These are phyloP conservation scores for Fusarium piperis DNA, from an alignment of 2,329 filamentous ascomycete species.

Conservation along the genomic window DNA sequence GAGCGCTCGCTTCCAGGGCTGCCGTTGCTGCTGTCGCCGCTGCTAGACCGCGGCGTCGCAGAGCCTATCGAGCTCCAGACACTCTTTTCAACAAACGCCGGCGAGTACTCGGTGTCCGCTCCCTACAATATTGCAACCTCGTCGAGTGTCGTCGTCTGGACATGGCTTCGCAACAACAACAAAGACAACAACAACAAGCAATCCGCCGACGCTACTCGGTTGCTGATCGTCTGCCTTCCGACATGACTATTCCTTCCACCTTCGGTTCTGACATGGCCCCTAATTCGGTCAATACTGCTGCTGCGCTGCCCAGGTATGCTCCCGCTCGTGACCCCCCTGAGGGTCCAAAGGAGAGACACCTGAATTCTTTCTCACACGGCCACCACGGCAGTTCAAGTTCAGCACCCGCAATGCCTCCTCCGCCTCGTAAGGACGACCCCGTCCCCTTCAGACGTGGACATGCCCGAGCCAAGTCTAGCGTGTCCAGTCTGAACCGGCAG, in stretches of 20 bases:
- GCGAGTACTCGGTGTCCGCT: slow-evolving; percentile 46
- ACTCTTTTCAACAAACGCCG: slow-evolving; percentile 48
- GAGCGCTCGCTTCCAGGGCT: slow-evolving; percentile 56
- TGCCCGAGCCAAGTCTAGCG: slow-evolving; percentile 62
- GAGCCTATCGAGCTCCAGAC: slow-evolving; percentile 49
- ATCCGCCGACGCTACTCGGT: slow-evolving; percentile 53
- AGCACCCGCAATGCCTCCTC: slow-evolving; percentile 46
- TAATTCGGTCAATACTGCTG: slow-evolving; percentile 9
- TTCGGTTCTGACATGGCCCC: slow-evolving; percentile 30
- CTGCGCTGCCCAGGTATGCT: slow-evolving; percentile 18
- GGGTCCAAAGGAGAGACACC: slow-evolving; percentile 18
- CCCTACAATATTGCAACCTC: slow-evolving; percentile 38
- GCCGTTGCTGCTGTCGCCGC: slow-evolving; percentile 51
- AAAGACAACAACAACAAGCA: slow-evolving; percentile 40
- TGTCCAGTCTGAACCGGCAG: slow-evolving; percentile 55
- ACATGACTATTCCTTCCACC: slow-evolving; percentile 37
- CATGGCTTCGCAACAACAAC: slow-evolving; percentile 46
- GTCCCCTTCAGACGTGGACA: slow-evolving; percentile 54
- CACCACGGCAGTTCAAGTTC: slow-evolving; percentile 31
- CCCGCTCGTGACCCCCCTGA: slow-evolving; percentile 22
- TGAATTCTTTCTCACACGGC: slow-evolving; percentile 23
- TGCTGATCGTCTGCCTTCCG: slow-evolving; percentile 48
- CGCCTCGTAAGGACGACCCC: slow-evolving; percentile 52
- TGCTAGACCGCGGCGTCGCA: slow-evolving; percentile 52
- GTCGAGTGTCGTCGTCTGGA: slow-evolving; percentile 32